phyloP scores from a whole-genome alignment of 352 stramenopile genomes.

The Pythium graminicola region DNA sequence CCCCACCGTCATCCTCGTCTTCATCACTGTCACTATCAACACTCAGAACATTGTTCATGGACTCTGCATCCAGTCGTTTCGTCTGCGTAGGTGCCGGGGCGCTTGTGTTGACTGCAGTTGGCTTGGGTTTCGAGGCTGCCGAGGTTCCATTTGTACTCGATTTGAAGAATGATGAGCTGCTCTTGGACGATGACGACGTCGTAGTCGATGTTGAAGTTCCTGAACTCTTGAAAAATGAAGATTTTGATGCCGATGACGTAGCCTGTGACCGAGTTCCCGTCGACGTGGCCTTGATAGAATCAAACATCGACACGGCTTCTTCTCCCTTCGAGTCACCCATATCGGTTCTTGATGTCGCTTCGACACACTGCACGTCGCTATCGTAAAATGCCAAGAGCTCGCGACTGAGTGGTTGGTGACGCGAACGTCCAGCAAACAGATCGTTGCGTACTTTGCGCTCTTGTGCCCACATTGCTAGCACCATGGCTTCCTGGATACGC shows the following conservation, averaged over 20 bases:
- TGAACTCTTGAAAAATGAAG: constrained; percentile 29
- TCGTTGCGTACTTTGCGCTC: constrained; percentile 58
- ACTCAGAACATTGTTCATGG: constrained; percentile 65
- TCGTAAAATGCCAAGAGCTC: constrained; percentile 46
- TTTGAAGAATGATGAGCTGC: constrained; percentile 14
- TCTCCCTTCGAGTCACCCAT: constrained; percentile 47
- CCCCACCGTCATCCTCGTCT: constrained; percentile 40
- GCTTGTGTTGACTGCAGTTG: constrained; percentile 9
- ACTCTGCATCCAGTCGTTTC: constrained; percentile 33
- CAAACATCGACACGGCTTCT: constrained; percentile 61
- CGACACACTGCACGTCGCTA: constrained; percentile 39
- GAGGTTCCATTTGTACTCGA: constrained; percentile 15
- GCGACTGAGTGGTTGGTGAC: constrained; percentile 33
- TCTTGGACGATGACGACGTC: constrained; percentile 15
- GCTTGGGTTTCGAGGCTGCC: constrained; percentile 16
- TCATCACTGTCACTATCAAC: constrained; percentile 62
- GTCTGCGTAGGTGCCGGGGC: constrained; percentile 1
- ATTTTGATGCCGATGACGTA: constrained; percentile 1
- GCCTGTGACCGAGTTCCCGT: constrained; percentile 4
- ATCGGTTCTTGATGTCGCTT: constrained; percentile 51
- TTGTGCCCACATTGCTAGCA: constrained; percentile 45
- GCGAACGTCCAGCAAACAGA: constrained; percentile 34
- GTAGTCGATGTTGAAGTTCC: neutral
- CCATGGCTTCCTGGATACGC: constrained; percentile 21
- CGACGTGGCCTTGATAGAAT: constrained; percentile 27